Conservation (phyloP, 345 rosid species). For the Gynandropsis gynandra region DNA sequence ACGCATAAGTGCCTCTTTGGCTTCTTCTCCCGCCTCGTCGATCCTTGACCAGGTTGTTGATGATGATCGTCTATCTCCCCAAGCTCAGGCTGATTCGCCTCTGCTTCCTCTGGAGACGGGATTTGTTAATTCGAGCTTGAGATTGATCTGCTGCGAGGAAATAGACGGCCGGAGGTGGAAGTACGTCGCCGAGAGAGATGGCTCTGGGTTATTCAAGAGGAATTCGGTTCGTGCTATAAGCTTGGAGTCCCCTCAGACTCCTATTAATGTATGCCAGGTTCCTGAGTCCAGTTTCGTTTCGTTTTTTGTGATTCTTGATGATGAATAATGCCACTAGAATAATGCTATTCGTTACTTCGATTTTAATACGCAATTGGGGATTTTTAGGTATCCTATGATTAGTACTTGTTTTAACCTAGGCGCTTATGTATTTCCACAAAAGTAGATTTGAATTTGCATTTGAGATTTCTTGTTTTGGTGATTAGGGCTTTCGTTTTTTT, state of each 20-base stretch:
- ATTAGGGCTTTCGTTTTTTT: too few species aligned
- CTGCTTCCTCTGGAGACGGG: slow-evolving; percentile 24
- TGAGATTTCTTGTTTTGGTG: too few species aligned
- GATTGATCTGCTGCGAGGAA: slow-evolving; percentile 85
- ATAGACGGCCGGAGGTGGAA: slow-evolving; percentile 85
- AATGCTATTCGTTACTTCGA: too few species aligned
- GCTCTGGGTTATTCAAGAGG: slow-evolving; percentile 43
- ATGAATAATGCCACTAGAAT: too few species aligned
- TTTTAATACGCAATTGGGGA: too few species aligned
- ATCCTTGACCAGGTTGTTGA: slow-evolving; percentile 7
- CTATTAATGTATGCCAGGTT: slow-evolving; percentile 48
- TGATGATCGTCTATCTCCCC: not conserved
- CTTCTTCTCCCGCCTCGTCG: slow-evolving; percentile 41
- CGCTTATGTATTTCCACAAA: too few species aligned
- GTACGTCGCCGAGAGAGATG: slow-evolving; percentile 67
- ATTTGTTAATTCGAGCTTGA: slow-evolving; percentile 50
- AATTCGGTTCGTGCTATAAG: slow-evolving; percentile 74
- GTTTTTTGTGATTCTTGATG: too few species aligned
- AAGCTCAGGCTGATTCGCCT: slow-evolving; percentile 14
- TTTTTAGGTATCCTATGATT: too few species aligned
- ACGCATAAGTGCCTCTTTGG: slow-evolving; percentile 86
- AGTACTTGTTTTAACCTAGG: too few species aligned
- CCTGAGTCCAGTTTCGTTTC: not conserved
- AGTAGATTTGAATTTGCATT: too few species aligned
- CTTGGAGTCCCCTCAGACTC: slow-evolving; percentile 66